These are phyloP conservation scores for Erysimum cheiri DNA, from an alignment of 441 rosid species.

Conservation along the genomic window DNA sequence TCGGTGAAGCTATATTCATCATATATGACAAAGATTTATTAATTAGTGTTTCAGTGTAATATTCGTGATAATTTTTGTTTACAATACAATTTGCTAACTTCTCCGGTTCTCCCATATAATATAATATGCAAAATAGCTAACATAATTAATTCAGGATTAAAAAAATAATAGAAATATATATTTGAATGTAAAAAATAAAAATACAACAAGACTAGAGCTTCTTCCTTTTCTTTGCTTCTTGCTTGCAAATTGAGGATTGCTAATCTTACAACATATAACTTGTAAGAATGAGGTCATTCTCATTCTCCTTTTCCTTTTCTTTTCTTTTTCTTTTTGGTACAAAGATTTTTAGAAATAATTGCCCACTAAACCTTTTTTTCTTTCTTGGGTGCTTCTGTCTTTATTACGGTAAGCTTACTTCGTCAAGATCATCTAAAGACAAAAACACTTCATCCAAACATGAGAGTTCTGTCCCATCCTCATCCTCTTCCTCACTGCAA, in stretches of 20 bases:
- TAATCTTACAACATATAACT: slow-evolving; percentile 42
- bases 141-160: slow-evolving; percentile 4
- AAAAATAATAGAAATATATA: slow-evolving; percentile 9
- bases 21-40: not conserved
- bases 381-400: slow-evolving; percentile 40
- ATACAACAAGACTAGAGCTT: slow-evolving; percentile 36
- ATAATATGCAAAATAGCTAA: not conserved
- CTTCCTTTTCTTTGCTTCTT: slow-evolving; percentile 26
- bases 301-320: slow-evolving; percentile 8
- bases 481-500: slow-evolving; percentile 54
- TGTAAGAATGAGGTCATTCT: slow-evolving; percentile 46
- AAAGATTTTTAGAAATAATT: slow-evolving; percentile 45
- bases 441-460: slow-evolving; percentile 92
- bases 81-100: not conserved
- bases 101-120: not conserved
- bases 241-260: slow-evolving; percentile 34
- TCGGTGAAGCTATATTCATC: not conserved
- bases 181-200: slow-evolving; percentile 20
- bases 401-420: slow-evolving; percentile 65
- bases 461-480: slow-evolving; percentile 70
- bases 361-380: slow-evolving; percentile 41
- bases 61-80: not conserved
- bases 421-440: slow-evolving; percentile 90
- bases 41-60: not conserved
- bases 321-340: not conserved